These are phyloP conservation scores for Fusarium goolgardi DNA, from an alignment of 2,329 filamentous ascomycete species.

Conservation along the genomic window DNA sequence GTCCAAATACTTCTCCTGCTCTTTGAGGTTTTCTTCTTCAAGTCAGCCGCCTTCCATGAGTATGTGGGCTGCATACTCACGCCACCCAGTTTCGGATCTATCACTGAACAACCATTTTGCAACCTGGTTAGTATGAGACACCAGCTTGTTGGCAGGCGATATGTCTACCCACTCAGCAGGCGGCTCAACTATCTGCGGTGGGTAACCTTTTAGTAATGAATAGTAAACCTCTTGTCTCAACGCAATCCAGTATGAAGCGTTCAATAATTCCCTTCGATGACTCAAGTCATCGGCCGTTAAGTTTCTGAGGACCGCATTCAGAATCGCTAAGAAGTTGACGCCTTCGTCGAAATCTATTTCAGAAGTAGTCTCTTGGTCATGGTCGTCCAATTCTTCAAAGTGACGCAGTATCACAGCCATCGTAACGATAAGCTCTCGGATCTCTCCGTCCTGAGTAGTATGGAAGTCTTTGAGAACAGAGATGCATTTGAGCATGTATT, in stretches of 20 bases:
- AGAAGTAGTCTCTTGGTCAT: slow-evolving; percentile 23
- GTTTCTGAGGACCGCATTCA: slow-evolving; percentile 37
- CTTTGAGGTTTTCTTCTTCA: slow-evolving; percentile 9
- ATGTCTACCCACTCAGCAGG: slow-evolving; percentile 38
- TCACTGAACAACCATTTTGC: slow-evolving; percentile 36
- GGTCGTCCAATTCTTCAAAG: slow-evolving; percentile 40
- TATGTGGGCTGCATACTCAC: background rate
- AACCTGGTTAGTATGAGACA: slow-evolving; percentile 37
- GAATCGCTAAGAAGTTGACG: slow-evolving; percentile 34
- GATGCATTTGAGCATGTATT: slow-evolving; percentile 42
- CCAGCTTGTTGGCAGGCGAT: slow-evolving; percentile 36
- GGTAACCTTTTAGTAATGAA: slow-evolving; percentile 25
- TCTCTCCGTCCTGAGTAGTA: slow-evolving; percentile 29
- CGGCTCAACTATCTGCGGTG: slow-evolving; percentile 37
- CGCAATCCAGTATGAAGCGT: slow-evolving; percentile 42
- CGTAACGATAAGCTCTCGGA: slow-evolving; percentile 29
- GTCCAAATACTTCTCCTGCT: slow-evolving; percentile 36
- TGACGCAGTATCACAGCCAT: slow-evolving; percentile 34
- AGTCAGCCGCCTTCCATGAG: fast-evolving
- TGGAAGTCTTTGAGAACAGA: slow-evolving; percentile 39
- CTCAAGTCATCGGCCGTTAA: slow-evolving; percentile 30
- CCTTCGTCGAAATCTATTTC: background rate
- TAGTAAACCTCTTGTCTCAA: slow-evolving; percentile 40
- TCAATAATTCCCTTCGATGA: slow-evolving; percentile 10
- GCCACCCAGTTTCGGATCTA: slow-evolving; percentile 33